Evolutionary conservation across 768 basidiomycete species (phyloP), one percentile per base, ranked within the genome.

Genomic region (Pulveroboletus sp.): DNA sequence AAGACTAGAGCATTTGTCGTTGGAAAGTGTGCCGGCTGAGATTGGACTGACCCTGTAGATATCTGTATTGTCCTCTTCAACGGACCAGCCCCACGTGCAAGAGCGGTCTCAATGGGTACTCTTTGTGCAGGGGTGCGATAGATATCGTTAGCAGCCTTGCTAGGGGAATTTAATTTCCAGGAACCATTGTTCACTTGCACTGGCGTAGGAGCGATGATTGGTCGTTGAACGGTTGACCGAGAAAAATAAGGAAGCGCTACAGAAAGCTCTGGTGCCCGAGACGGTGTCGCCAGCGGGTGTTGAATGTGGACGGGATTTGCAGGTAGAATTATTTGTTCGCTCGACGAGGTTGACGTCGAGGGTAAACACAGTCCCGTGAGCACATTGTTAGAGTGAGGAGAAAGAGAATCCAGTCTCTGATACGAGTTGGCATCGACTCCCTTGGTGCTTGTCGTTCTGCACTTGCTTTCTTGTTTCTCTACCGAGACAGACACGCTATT

Each of bases 121-220:
- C 86, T 75, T 41, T 80, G 77, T 2, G 86, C 84, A 36, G 86
- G 86, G 5, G 84, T 82, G 38, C 76, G 76, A 43, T 61, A 57
- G 9, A 69, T 61, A 36, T 80, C 75, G 41, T 75, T 39, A 58
- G 48, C 45, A 62, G 67, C 49, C 66, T 75, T 60, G 55, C 62
- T 37, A n/a, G 71, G 69, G 15, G 71, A 68, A 26, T 54, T 47
- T 32, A 52, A 43, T 44, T 50, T 57, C 28, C 32, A 39, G 31
- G 46, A 5, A 37, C 32, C 30, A 27, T 28, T 42, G 31, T 46
- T 58, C 24, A 56, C 57, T 50, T 57, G 68, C 43, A 51, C 54
- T 46, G 57, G 69, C 9, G 62, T 71, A 56, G 55, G 67, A 50
- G 50, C 69, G 61, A 57, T 57, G 56, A 53, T 51, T 49, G 56